phyloP scores from a whole-genome alignment of 495 filamentous ascomycete genomes.

The Penicillium daleae region DNA sequence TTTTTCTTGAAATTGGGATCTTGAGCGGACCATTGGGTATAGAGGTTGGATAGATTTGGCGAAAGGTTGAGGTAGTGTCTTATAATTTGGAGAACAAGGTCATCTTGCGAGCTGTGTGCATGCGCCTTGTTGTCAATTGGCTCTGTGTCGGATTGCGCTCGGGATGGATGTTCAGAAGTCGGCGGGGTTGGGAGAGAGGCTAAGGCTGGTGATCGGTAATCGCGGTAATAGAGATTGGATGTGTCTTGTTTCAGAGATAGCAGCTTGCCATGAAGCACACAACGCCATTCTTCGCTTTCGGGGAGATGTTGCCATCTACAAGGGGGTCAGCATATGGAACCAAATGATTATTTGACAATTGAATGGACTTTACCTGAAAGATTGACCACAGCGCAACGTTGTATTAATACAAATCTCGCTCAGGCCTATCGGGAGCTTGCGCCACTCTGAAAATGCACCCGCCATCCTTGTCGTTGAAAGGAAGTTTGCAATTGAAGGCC shows the following conservation, averaged over 20 bases:
- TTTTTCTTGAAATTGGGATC: slow-evolving; percentile 91
- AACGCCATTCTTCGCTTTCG: slow-evolving; percentile 83
- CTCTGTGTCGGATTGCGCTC: slow-evolving; percentile 23
- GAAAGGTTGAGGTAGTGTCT: slow-evolving; percentile 82
- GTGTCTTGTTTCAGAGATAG: slow-evolving; percentile 84
- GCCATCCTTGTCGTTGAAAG: slow-evolving; percentile 28
- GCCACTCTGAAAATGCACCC: slow-evolving; percentile 65
- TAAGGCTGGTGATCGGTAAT: slow-evolving; percentile 22
- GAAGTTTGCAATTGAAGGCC: neutral
- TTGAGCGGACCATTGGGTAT: slow-evolving; percentile 81
- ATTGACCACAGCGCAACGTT: slow-evolving; percentile 87
- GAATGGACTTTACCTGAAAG: slow-evolving; percentile 63
- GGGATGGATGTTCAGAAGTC: slow-evolving; percentile 38
- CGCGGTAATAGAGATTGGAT: slow-evolving; percentile 77
- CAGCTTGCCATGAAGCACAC: slow-evolving; percentile 82
- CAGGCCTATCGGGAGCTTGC: slow-evolving; percentile 76
- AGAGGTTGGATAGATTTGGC: slow-evolving; percentile 72
- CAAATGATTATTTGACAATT: neutral
- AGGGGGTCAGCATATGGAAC: slow-evolving; percentile 15
- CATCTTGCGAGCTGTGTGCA: slow-evolving; percentile 35
- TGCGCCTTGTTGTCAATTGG: slow-evolving; percentile 7
- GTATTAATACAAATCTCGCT: slow-evolving; percentile 89
- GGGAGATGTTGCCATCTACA: slow-evolving; percentile 79
- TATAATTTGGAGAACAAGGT: slow-evolving; percentile 69
- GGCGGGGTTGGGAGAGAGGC: slow-evolving; percentile 27